A percentile compares a stretch with the other conserved stretches of the same genome.
These are phyloP conservation scores for Cercospora zeina DNA, from an alignment of 2,329 filamentous ascomycete genomes.

Conservation along the genomic window DNA sequence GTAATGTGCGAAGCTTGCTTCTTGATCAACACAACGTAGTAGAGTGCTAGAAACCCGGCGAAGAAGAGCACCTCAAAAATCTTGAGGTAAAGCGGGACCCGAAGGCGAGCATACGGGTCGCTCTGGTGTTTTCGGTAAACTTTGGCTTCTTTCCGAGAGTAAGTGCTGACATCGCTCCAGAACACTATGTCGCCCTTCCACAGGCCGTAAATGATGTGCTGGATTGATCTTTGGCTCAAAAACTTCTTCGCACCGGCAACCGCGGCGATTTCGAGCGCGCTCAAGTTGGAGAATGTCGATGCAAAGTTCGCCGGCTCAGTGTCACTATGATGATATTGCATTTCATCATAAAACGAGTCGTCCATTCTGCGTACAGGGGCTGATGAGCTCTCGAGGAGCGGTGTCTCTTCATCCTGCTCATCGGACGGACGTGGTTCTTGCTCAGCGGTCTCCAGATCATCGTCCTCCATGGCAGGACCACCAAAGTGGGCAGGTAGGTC, in stretches of 20 bases:
- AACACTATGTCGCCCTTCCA: conserved; percentile 87
- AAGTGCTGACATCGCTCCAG: conserved; percentile 74
- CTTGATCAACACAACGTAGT: conserved; percentile 82
- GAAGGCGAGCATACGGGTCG: conserved; percentile 72
- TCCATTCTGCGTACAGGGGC: conserved; percentile 21
- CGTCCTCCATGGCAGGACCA: conserved; percentile 12
- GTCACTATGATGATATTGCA: conserved; percentile 22
- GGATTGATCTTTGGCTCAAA: conserved; percentile 74
- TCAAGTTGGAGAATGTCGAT: conserved; percentile 73
- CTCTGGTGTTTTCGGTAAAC: conserved; percentile 68
- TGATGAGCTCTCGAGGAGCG: conserved; percentile 26
- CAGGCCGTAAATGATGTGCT: conserved; percentile 79
- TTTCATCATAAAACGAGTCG: conserved; percentile 34
- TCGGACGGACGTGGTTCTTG: conserved; percentile 8
- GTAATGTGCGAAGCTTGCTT: conserved; percentile 66
- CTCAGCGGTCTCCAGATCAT: conserved; percentile 27
- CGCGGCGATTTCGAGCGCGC: conserved; percentile 82
- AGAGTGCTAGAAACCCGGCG: conserved; percentile 70
- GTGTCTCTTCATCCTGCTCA: conserved; percentile 30
- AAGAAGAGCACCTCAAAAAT: conserved; percentile 83
- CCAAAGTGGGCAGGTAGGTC: conserved; percentile 54
- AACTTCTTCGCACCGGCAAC: conserved; percentile 82
- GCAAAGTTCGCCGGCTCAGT: conserved; percentile 45
- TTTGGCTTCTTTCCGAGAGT: conserved; percentile 72
- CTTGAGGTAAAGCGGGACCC: conserved; percentile 83